Evolutionary conservation across 371 early-diverging fungal genomes (phyloP).

Genomic region (Mucor saturninus): DNA sequence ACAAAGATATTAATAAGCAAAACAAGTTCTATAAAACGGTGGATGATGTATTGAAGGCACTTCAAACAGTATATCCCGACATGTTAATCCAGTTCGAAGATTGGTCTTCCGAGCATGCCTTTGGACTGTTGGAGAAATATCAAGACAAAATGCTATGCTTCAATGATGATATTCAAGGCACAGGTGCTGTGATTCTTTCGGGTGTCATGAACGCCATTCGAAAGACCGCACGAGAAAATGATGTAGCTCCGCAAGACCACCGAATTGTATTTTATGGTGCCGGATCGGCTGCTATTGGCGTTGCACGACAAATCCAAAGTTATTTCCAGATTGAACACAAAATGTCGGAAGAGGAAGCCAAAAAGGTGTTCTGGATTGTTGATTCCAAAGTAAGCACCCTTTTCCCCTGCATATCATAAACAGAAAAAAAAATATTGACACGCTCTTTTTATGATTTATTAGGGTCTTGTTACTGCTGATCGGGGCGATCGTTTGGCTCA

Average conservation of each 20-base stretch:
- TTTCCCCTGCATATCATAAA: background rate
- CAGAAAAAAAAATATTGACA: background rate
- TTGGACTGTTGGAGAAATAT: constrained; percentile 73
- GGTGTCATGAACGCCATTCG: constrained; percentile 91
- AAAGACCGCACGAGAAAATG: constrained; percentile 53
- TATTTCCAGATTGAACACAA: constrained; percentile 74
- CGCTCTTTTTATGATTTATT: too few species aligned
- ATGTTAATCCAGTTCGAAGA: constrained; percentile 94
- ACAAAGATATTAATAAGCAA: background rate
- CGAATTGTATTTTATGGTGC: constrained; percentile 90
- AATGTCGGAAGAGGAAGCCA: constrained; percentile 77
- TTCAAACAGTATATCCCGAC: constrained; percentile 74
- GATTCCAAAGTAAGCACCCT: constrained; percentile 65
- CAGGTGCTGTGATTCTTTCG: constrained; percentile 88
- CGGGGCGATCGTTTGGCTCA: constrained; percentile 85
- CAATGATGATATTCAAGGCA: constrained; percentile 80
- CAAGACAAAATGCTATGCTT: constrained; percentile 73
- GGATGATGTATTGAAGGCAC: constrained; percentile 77
- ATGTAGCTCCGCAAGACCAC: constrained; percentile 72
- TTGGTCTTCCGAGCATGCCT: constrained; percentile 88
- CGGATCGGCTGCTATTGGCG: constrained; percentile 91
- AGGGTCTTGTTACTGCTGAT: constrained; percentile 78
- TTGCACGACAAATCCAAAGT: constrained; percentile 82
- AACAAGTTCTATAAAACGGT: constrained; percentile 74
- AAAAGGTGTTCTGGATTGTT: constrained; percentile 83